These are phyloP conservation scores for Tillandsia fasciculata DNA, from an alignment of 176 grass and related monocot genomes.

Conservation along the genomic window DNA sequence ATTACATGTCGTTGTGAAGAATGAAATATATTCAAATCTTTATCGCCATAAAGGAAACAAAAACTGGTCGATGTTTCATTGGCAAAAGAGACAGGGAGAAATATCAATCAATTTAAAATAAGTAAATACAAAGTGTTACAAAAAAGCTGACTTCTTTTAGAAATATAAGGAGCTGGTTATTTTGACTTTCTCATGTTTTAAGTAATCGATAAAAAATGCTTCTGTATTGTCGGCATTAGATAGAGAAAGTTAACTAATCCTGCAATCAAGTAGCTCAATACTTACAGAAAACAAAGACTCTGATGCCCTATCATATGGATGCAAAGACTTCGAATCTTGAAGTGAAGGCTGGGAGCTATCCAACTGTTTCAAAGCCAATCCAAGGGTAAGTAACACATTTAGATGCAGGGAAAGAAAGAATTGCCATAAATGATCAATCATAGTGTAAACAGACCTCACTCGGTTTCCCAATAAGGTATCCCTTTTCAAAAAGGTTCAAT, in stretches of 20 bases:
- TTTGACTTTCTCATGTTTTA: neutral
- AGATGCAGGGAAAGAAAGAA: neutral
- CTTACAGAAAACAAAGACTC: slow-evolving; percentile 89
- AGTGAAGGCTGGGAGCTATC: slow-evolving; percentile 33
- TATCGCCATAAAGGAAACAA: neutral
- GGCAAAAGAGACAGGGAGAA: neutral
- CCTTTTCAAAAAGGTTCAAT: slow-evolving; percentile 71
- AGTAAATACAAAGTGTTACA: neutral
- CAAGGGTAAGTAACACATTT: slow-evolving; percentile 1
- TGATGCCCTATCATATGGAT: slow-evolving; percentile 91
- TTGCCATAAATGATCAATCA: slow-evolving; percentile 1
- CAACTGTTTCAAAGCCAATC: slow-evolving; percentile 37
- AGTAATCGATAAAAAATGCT: neutral
- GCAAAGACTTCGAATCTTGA: slow-evolving; percentile 72
- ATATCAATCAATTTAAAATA: neutral
- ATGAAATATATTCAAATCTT: neutral
- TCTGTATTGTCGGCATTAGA: neutral
- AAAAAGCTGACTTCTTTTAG: neutral
- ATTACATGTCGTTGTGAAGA: neutral
- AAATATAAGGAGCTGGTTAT: neutral
- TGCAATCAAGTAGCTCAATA: slow-evolving; percentile 19
- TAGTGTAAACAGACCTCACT: slow-evolving; percentile 47
- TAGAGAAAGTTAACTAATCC: neutral
- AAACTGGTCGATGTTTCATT: neutral
- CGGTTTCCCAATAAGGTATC: slow-evolving; percentile 81